Conservation (phyloP, 768 basidiomycete species). For the Hysterangium stoloniferum region DNA sequence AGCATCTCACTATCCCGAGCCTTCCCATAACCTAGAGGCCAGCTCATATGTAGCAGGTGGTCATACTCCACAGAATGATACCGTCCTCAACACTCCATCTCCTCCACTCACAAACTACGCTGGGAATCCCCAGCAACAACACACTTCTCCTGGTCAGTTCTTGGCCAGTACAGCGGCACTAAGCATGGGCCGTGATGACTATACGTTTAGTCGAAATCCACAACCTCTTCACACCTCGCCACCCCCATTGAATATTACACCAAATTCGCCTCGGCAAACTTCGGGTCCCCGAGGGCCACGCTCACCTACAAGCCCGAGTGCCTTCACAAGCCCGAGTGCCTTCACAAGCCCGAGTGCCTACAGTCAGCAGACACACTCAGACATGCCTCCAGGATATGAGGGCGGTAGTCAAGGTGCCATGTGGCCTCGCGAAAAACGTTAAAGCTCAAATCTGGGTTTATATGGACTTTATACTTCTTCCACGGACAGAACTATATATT, state of each 20-base stretch:
- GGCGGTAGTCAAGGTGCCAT: constrained; percentile 18
- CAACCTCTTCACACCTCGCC: not conserved
- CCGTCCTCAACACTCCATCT: too few species aligned
- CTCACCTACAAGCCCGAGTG: not conserved
- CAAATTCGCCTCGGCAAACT: not conserved
- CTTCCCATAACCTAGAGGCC: constrained; percentile 9
- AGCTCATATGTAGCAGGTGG: not conserved
- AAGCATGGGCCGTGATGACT: constrained; percentile 9
- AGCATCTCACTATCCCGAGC: constrained; percentile 41
- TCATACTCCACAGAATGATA: not conserved
- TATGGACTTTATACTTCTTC: too few species aligned
- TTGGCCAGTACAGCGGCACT: not conserved
- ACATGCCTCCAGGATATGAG: constrained; percentile 64
- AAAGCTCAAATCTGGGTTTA: not conserved
- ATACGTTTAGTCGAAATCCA: constrained; percentile 1
- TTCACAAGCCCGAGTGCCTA: not conserved
- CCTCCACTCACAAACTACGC: too few species aligned
- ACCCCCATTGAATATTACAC: not conserved
- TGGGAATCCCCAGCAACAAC: too few species aligned
- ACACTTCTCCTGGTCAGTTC: not conserved
- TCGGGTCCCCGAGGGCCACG: not conserved
- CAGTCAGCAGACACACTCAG: constrained; percentile 18
- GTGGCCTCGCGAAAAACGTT: constrained; percentile 1
- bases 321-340: not conserved
- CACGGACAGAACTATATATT: too few species aligned